A percentile compares a stretch with the other conserved stretches of the same genome.
Conservation (phyloP, 2,329 filamentous ascomycete species). For the Botrytis sinoallii region DNA sequence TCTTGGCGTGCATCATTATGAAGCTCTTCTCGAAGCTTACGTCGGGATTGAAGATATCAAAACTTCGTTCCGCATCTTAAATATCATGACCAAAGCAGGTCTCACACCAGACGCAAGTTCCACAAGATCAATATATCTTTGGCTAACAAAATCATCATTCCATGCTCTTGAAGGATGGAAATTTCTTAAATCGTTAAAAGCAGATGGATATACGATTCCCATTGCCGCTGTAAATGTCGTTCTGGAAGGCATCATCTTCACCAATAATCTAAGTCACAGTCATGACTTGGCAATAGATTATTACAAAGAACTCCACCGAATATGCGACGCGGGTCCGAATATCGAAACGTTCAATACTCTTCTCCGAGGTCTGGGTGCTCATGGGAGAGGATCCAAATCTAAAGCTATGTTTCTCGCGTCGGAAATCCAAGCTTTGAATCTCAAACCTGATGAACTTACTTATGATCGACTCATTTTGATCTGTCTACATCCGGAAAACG, state of each 20-base stretch:
- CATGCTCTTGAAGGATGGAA: conserved; percentile 50
- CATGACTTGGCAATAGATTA: conserved; percentile 53
- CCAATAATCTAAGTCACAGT: conserved; percentile 30
- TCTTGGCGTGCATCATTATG: conserved; percentile 70
- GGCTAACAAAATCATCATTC: conserved; percentile 49
- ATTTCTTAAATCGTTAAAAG: conserved; percentile 54
- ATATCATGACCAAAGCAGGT: conserved; percentile 68
- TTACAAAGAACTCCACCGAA: conserved; percentile 58
- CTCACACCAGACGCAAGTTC: conserved; percentile 55
- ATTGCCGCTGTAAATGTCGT: conserved; percentile 47
- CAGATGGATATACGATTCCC: conserved; percentile 49
- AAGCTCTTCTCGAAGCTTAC: conserved; percentile 73
- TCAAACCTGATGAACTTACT: conserved; percentile 55
- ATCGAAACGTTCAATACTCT: conserved; percentile 61
- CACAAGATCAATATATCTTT: conserved; percentile 59
- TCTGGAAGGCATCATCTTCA: conserved; percentile 38
- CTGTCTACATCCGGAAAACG: conserved; percentile 43
- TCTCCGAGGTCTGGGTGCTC: conserved; percentile 42
- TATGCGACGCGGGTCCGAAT: conserved; percentile 46
- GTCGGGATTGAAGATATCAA: conserved; percentile 56
- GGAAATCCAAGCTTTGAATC: conserved; percentile 56
- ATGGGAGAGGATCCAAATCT: conserved; percentile 43
- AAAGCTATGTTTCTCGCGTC: conserved; percentile 59
- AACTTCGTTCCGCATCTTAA: conserved; percentile 66
- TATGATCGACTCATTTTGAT: conserved; percentile 61